Evolutionary conservation across 768 basidiomycete species (phyloP), one percentile per base, ranked within the genome.

Genomic region (Epithele typhae): DNA sequence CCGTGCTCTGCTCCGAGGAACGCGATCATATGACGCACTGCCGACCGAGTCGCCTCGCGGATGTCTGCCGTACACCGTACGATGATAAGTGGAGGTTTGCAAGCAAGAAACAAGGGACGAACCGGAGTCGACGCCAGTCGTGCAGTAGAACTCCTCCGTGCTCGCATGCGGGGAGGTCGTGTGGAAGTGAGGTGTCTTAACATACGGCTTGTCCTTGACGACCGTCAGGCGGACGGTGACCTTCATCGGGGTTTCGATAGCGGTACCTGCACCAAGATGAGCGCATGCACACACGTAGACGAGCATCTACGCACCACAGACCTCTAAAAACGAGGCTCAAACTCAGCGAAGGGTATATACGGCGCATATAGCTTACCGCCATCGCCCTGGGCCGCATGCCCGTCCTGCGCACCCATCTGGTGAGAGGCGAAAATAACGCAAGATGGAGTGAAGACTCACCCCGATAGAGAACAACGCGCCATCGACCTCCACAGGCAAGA

Each of bases 361-460:
- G n/a, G 5, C 3, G 33, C 27, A 12, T 17, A n/a, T 14, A 19
- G 60, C 74, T 48, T 46, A 77, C 80, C 81, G 60, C 81, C 81
- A 56, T 82, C 81, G 6, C 81, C 81, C 63, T 82, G 81, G 9
- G 76, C 79, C 3, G 80, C 81, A 59, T 82, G 81, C 4, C 81
- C 81, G 48, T 83, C 81, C 79, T 81, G 38, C 1, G 30, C 15
- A 23, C 3, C 35, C 9, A 22, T 22, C 25, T 30, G 27, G 14
- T 30, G 27, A 30, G 27, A 14, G 27, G 27, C 7, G 27, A 30
- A 30, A 30, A 14, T 30, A 14, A 30, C 14, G 27, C 7, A 30
- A 30, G 14, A 30, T 7, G n/a, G n/a, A n/a, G 30, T 32, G n/a
- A 14, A 8, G 12, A 61, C 75, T 59, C 52, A 81, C 80, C 34